Conservation (phyloP, 2,329 filamentous ascomycete species). For the Trichoderma guizhouense region DNA sequence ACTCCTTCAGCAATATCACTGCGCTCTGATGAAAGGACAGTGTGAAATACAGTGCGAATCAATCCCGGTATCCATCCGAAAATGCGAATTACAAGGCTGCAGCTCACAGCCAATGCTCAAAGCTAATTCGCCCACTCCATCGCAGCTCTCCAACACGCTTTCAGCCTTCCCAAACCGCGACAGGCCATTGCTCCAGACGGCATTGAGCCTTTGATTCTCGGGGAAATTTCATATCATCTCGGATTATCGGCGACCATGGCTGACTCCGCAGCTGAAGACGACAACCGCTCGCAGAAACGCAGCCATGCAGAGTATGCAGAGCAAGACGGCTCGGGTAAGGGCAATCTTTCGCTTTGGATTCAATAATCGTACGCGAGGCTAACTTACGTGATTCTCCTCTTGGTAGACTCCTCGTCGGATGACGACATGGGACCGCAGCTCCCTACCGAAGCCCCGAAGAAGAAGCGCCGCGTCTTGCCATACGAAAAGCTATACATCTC, state of each 20-base stretch:
- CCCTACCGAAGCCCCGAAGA: slow-evolving; percentile 77
- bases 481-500: slow-evolving; percentile 95
- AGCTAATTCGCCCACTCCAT: slow-evolving; percentile 1
- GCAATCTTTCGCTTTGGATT: background rate
- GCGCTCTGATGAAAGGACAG: background rate
- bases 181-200: background rate
- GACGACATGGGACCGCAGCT: slow-evolving; percentile 94
- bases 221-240: background rate
- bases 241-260: slow-evolving; percentile 8
- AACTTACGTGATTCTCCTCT: slow-evolving; percentile 15
- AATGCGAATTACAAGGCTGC: slow-evolving; percentile 3
- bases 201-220: background rate
- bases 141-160: background rate
- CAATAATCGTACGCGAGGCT: background rate
- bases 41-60: background rate
- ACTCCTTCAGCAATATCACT: background rate
- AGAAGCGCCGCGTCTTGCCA: slow-evolving; percentile 84
- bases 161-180: slow-evolving; percentile 18
- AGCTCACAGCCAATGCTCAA: background rate
- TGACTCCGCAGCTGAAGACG: slow-evolving; percentile 31
- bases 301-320: slow-evolving; percentile 54
- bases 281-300: slow-evolving; percentile 42
- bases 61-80: background rate
- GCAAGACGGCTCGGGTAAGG: slow-evolving; percentile 42
- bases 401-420: slow-evolving; percentile 68